Base-by-base conservation (phyloP, 2,329 filamentous ascomycete genomes). In the Dactylellina parvicollis region DNA sequence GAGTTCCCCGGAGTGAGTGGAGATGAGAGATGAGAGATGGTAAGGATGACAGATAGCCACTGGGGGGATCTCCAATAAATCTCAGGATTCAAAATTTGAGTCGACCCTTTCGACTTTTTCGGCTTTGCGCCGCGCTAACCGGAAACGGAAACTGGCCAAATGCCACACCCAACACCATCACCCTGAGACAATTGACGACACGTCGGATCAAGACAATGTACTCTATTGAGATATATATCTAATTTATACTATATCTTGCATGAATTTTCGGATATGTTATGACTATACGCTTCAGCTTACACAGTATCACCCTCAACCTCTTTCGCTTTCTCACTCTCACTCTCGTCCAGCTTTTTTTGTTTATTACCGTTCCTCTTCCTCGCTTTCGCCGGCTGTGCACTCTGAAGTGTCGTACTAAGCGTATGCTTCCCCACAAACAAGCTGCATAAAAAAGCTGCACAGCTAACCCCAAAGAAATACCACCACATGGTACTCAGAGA, bases 401-500 rank as follows among this genome's bases (percentile, higher is more conserved):
- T 77, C 57, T 78, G 75, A 28, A 78, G 56, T 30, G 76, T 62
- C 22, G 75, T 76, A n/a, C 76, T 78, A n/a, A 78, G 69, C 18
- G 76, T 67, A 59, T 78, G 77, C 34, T 73, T 75, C 14, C 76
- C 76, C 47, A 74, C 47, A 16, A 50, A 44, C 16, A 62, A 42
- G 50, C 50, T 75, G 14, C 28, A 50, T 14, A 77, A 5, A 34
- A 77, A 47, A 8, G 73, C 71, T 8, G 67, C 34, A 16, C 69
- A 32, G 4, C 75, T 70, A 8, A 75, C 7, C 0, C 71, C 77
- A 42, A 77, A 70, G 66, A 77, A 78, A 30, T 78, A 77, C 66
- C 69, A 77, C 77, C 77, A 78, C 76, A 77, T 77, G 4, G 40
- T 65, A n/a, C 73, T 75, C 61, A 78, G 69, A 4, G 75, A 76